Conservation (phyloP, 495 filamentous ascomycete species). For the Lasiosphaeria ovina region DNA sequence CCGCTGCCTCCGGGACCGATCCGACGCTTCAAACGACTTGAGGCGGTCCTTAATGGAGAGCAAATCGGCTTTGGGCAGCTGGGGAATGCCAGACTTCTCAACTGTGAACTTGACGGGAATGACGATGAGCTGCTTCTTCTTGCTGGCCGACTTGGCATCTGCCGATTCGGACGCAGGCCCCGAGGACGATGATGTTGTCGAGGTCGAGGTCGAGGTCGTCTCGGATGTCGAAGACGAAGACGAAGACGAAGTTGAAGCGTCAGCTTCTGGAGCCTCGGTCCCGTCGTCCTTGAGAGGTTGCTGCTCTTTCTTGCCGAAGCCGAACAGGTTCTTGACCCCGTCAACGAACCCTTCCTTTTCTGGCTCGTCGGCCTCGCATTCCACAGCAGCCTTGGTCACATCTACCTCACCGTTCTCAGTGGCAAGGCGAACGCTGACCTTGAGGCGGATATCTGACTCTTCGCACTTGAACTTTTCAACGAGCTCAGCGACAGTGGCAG, state of each 20-base stretch:
- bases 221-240: conserved; percentile 30
- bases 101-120: conserved; percentile 67
- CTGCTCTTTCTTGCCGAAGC: conserved; percentile 86
- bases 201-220: conserved; percentile 39
- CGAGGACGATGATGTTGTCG: conserved; percentile 48
- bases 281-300: conserved; percentile 67
- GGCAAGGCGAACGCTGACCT: conserved; percentile 70
- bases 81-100: conserved; percentile 59
- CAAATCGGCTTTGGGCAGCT: conserved; percentile 55
- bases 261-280: conserved; percentile 46
- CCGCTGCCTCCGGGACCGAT: conserved; percentile 68
- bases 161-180: conserved; percentile 42
- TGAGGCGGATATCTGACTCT: conserved; percentile 72
- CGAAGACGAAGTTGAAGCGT: conserved; percentile 45
- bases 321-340: conserved; percentile 91
- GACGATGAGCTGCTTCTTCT: conserved; percentile 65
- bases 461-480: conserved; percentile 74
- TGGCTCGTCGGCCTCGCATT: conserved; percentile 70
- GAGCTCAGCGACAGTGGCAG: conserved; percentile 71
- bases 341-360: conserved; percentile 82
- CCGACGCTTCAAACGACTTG: conserved; percentile 77
- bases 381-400: conserved; percentile 69
- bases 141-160: conserved; percentile 40
- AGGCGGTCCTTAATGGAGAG: conserved; percentile 68
- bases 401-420: conserved; percentile 79